Percentiles rank a stretch among this genome's conserved stretches.
phyloP scores from a whole-genome alignment of 495 filamentous ascomycete genomes.

The Apiosordaria backusii region DNA sequence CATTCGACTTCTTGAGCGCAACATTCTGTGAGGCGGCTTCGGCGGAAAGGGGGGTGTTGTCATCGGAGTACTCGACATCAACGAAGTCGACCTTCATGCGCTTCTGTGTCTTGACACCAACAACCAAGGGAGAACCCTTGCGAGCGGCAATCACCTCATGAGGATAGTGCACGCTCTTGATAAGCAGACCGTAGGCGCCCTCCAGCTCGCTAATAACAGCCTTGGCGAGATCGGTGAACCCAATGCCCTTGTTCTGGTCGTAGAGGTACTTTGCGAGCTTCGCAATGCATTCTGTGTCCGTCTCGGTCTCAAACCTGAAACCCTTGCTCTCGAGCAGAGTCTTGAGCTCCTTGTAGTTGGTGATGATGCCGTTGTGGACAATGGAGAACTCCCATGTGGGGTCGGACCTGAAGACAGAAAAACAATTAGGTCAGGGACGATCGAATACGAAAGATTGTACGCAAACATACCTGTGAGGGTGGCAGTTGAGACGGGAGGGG shows the following conservation, averaged over 20 bases:
- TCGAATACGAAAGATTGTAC: not conserved
- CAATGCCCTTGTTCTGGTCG: conserved; percentile 89
- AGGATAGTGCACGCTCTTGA: conserved; percentile 98
- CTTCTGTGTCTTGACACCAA: conserved; percentile 90
- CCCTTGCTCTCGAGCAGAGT: conserved; percentile 88
- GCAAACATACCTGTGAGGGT: conserved; percentile 78
- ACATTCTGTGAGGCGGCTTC: conserved; percentile 96
- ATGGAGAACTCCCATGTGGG: conserved; percentile 92
- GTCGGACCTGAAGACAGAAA: conserved; percentile 52
- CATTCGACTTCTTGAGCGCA: conserved; percentile 74
- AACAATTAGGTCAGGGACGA: conserved; percentile 3
- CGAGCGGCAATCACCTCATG: conserved; percentile 97
- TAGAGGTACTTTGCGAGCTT: conserved; percentile 98
- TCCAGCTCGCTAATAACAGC: conserved; percentile 97
- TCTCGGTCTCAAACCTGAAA: conserved; percentile 98
- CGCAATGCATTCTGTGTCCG: conserved; percentile 97
- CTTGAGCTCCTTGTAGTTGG: conserved; percentile 99
- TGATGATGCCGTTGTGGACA: conserved; percentile 99
- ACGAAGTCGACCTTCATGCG: conserved; percentile 99
- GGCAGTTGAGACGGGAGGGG: conserved; percentile 91
- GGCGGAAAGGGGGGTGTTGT: conserved; percentile 74
- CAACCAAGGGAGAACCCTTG: conserved; percentile 94
- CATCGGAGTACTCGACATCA: conserved; percentile 93
- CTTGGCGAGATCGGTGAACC: conserved; percentile 94
- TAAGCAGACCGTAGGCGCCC: conserved; percentile 90